Conservation (phyloP, 306 rosid genomes). For the Cicer judaicum region DNA sequence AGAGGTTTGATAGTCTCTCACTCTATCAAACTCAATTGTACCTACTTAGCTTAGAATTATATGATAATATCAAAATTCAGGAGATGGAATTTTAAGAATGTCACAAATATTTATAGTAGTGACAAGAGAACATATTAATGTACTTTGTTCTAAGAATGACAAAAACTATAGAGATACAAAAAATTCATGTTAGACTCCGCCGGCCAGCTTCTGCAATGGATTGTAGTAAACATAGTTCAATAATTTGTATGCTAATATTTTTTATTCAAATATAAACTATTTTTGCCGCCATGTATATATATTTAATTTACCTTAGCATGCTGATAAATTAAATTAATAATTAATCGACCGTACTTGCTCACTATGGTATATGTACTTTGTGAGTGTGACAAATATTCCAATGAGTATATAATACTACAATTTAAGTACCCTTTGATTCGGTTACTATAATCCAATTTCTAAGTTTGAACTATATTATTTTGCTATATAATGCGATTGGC, state of each 20-base stretch:
- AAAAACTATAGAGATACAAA: conserved; percentile 35
- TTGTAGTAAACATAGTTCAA: conserved; percentile 28
- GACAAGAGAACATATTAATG: not conserved
- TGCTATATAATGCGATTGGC: not conserved
- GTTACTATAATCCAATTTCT: conserved; percentile 29
- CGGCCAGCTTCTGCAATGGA: conserved; percentile 48
- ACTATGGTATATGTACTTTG: conserved; percentile 36
- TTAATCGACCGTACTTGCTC: conserved; percentile 29
- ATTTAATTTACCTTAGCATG: not conserved
- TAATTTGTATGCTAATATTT: not conserved
- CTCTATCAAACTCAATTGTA: conserved; percentile 9
- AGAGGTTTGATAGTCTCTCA: conserved; percentile 22
- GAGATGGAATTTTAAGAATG: conserved; percentile 33
- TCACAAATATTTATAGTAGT: not conserved
- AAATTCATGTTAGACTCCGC: conserved; percentile 37
- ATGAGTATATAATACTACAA: conserved; percentile 6
- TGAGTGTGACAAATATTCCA: conserved; percentile 19
- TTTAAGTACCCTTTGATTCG: conserved; percentile 6
- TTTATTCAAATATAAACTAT: conserved; percentile 27
- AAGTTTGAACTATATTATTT: conserved; percentile 5
- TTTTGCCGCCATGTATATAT: conserved; percentile 36
- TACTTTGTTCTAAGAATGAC: conserved; percentile 35
- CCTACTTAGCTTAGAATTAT: not conserved
- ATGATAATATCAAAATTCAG: conserved; percentile 5
- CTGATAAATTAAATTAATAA: conserved; percentile 8